Evolutionary conservation across 2,329 filamentous ascomycete genomes (phyloP).

Genomic region (Passalora sequoiae): DNA sequence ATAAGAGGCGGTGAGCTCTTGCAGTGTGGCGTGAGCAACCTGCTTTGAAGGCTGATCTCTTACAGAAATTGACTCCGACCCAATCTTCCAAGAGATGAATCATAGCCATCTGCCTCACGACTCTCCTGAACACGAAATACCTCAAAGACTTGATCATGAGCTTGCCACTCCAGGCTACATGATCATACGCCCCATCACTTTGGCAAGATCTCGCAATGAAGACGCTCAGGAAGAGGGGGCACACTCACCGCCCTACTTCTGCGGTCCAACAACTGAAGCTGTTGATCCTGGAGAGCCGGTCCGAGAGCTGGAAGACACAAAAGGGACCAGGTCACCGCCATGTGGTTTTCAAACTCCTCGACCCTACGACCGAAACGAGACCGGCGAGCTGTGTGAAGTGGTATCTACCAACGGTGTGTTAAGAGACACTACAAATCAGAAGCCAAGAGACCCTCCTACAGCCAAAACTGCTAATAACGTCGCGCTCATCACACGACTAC

Average conservation of each 20-base stretch:
- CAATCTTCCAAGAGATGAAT: conserved; percentile 1
- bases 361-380: neutral
- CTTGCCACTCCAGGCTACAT: neutral
- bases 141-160: neutral
- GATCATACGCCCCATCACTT: neutral
- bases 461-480: too few relatives aligned
- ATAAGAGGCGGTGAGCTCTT: neutral
- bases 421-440: too few relatives aligned
- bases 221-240: neutral
- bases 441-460: neutral
- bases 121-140: neutral
- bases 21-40: neutral
- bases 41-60: neutral
- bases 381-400: too few relatives aligned
- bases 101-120: neutral
- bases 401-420: too few relatives aligned
- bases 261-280: neutral
- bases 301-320: too few relatives aligned
- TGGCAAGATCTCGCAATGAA: neutral
- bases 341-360: neutral
- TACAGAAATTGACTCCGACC: neutral
- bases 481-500: too few relatives aligned
- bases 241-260: neutral
- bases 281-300: neutral
- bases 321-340: too few relatives aligned